phyloP scores from a whole-genome alignment of 148 eudicot species.

The Rhododendron simsii region DNA sequence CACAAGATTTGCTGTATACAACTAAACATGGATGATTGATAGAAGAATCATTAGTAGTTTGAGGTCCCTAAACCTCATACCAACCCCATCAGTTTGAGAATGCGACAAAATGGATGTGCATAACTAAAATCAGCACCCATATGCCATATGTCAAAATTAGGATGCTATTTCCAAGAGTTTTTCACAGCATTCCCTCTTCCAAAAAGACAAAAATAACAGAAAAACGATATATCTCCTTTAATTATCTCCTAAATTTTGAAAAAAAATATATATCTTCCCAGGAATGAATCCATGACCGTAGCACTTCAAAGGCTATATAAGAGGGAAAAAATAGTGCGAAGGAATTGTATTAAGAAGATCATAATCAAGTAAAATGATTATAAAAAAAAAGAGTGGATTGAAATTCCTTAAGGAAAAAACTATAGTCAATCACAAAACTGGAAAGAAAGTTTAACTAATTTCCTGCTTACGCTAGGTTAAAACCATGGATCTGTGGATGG shows the following conservation, averaged over 20 bases:
- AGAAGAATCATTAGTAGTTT: not conserved
- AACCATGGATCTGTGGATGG: not conserved
- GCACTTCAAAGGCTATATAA: not conserved
- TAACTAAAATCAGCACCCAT: not conserved
- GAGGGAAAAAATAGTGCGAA: not conserved
- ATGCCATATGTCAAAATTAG: not conserved
- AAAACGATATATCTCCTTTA: not conserved
- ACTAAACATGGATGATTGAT: not conserved
- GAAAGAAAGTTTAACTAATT: not conserved
- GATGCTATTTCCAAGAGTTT: not conserved
- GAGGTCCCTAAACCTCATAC: conserved; percentile 19
- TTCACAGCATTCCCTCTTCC: not conserved
- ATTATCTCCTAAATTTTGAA: not conserved
- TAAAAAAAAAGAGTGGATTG: not conserved
- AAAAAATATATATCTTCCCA: not conserved
- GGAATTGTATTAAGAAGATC: not conserved
- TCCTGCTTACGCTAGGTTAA: not conserved
- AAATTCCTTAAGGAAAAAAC: not conserved
- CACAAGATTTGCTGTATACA: not conserved
- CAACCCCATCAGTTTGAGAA: conserved; percentile 45
- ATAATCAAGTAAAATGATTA: not conserved
- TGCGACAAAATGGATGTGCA: conserved; percentile 18
- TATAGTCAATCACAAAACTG: not conserved
- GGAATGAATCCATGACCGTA: not conserved
- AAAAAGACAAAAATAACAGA: not conserved